A percentile compares a stretch with the other conserved stretches of the same genome.
These are phyloP conservation scores for Saccharomycopsis hybrid DNA, from an alignment of 1,139 yeast genomes.

Conservation along the genomic window DNA sequence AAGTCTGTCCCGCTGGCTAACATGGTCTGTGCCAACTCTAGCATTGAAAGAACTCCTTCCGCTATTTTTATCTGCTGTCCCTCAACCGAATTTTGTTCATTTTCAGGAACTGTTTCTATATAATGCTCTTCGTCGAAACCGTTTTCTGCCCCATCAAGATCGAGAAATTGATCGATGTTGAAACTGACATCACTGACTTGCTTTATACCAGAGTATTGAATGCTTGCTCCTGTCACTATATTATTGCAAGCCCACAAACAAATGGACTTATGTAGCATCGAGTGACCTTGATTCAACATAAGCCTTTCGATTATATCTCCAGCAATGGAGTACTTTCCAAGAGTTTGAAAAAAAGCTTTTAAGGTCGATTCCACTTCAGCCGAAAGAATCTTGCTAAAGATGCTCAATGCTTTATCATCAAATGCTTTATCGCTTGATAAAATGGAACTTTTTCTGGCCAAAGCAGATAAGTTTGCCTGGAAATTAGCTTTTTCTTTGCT, in stretches of 20 bases:
- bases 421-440: neutral
- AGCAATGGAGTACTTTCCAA: slow-evolving; percentile 8
- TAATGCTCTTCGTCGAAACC: no score
- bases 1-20: neutral
- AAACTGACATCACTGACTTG: slow-evolving; percentile 15
- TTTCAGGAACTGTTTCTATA: no score
- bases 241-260: slow-evolving; percentile 30
- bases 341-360: slow-evolving; percentile 2
- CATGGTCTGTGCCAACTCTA: slow-evolving; percentile 27
- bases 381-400: slow-evolving; percentile 8
- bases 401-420: slow-evolving; percentile 2
- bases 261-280: slow-evolving; percentile 21
- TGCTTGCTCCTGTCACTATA: slow-evolving; percentile 25
- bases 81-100: slow-evolving; percentile 3
- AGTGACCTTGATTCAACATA: slow-evolving; percentile 10
- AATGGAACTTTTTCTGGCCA: neutral
- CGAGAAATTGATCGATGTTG: slow-evolving; percentile 27
- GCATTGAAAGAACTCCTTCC: slow-evolving; percentile 19
- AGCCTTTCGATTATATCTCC: slow-evolving; percentile 1
- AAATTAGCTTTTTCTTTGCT: no score
- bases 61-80: neutral
- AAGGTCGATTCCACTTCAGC: slow-evolving; percentile 12
- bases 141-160: slow-evolving; percentile 24
- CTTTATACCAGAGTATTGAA: neutral
- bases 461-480: no score